These are phyloP conservation scores for Nyssa sinensis DNA, from an alignment of 148 eudicot genomes.

Conservation along the genomic window DNA sequence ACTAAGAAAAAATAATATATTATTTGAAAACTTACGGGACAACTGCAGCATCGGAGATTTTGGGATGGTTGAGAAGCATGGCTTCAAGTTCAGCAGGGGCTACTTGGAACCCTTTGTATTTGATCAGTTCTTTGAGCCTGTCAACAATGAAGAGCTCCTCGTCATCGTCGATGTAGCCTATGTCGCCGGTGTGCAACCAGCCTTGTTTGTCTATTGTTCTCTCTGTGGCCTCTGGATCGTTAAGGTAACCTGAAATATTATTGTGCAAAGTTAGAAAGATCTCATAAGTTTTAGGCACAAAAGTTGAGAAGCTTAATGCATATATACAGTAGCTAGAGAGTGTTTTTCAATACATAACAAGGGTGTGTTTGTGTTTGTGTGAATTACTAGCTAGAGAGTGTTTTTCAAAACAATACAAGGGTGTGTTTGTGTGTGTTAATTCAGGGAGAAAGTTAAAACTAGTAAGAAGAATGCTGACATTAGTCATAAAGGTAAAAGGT, in stretches of 20 bases:
- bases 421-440: too few species aligned
- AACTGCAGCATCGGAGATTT: conserved; percentile 82
- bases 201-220: conserved; percentile 72
- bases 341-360: too few species aligned
- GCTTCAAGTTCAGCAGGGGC: conserved; percentile 94
- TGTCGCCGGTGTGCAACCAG: conserved; percentile 90
- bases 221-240: conserved; percentile 70
- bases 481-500: too few species aligned
- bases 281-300: too few species aligned
- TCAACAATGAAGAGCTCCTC: conserved; percentile 86
- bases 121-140: conserved; percentile 78
- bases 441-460: too few species aligned
- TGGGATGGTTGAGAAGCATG: conserved; percentile 56
- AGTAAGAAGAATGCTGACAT: too few species aligned
- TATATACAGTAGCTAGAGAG: too few species aligned
- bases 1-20: background rate
- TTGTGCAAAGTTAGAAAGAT: too few species aligned
- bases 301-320: too few species aligned
- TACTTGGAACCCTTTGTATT: conserved; percentile 90
- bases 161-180: conserved; percentile 83
- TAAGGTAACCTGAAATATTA: conserved; percentile 60
- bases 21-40: conserved; percentile 59
- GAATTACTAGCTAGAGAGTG: too few species aligned
- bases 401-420: too few species aligned
- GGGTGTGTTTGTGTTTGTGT: too few species aligned